Percentiles rank a stretch among this genome's conserved stretches.
Evolutionary conservation across 768 basidiomycete species (phyloP).

Genomic region (Collybia mongolica): DNA sequence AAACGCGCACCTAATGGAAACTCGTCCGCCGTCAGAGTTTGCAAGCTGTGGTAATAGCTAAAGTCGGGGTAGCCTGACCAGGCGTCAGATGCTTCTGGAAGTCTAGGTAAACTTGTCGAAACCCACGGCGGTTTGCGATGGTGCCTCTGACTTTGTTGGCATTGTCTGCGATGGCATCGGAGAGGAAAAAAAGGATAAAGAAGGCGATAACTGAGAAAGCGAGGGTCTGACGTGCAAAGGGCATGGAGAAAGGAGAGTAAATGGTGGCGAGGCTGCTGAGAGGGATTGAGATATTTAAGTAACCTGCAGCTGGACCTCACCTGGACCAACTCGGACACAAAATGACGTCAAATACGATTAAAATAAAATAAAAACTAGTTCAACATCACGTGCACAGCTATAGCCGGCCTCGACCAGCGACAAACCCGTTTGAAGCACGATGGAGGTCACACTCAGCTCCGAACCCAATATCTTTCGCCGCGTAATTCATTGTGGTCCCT

Average conservation of each 20-base stretch:
- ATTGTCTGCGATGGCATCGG: conserved; percentile 23
- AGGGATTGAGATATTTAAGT: no score
- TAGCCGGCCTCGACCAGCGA: no score
- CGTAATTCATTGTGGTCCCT: no score
- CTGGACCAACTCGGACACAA: no score
- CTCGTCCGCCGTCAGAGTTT: conserved; percentile 41
- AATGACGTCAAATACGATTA: no score
- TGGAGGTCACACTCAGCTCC: no score
- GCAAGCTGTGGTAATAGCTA: conserved; percentile 40
- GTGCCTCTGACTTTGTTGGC: neutral
- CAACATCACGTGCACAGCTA: no score
- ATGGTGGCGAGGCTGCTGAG: no score
- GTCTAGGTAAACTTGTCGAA: neutral
- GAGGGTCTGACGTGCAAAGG: conserved; percentile 19
- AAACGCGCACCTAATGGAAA: conserved; percentile 51
- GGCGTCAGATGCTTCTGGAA: neutral
- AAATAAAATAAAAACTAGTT: no score
- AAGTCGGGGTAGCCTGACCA: conserved; percentile 55
- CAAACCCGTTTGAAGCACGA: no score
- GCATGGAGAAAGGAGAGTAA: conserved; percentile 5
- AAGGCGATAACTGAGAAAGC: conserved; percentile 34
- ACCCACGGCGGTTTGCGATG: conserved; percentile 6
- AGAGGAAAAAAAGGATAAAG: conserved; percentile 45
- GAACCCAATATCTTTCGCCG: no score
- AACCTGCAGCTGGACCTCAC: no score